phyloP scores from a whole-genome alignment of 208 protist genomes.

The Leishmania major region DNA sequence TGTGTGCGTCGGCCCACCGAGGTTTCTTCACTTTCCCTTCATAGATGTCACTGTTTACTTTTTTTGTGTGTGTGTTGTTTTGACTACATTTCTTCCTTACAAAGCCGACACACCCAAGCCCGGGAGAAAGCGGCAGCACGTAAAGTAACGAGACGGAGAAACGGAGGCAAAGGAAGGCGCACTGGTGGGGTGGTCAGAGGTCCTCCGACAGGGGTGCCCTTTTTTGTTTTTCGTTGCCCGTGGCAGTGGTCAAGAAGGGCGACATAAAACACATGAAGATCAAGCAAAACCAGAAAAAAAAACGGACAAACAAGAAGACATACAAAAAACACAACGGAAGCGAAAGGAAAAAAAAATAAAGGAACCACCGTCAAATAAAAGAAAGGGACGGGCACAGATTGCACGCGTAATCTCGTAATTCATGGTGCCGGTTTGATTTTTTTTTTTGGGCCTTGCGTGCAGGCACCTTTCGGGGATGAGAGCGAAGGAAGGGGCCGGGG shows the following conservation, averaged over 20 bases:
- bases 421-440: too few species aligned
- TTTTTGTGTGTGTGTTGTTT: not conserved
- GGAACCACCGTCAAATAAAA: too few species aligned
- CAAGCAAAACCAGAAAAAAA: not conserved
- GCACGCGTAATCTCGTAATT: too few species aligned
- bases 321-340: not conserved
- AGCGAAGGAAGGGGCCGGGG: not conserved
- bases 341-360: not conserved
- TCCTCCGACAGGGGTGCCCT: too few species aligned
- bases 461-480: not conserved
- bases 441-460: not conserved
- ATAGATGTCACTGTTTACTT: not conserved
- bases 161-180: too few species aligned
- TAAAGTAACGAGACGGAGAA: not conserved
- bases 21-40: not conserved
- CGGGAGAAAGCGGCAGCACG: not conserved
- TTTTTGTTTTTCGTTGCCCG: too few species aligned
- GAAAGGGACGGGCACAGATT: too few species aligned
- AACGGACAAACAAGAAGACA: not conserved
- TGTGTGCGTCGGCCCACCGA: not conserved
- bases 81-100: slow-evolving; percentile 1
- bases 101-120: not conserved
- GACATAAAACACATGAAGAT: too few species aligned
- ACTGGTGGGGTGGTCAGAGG: not conserved
- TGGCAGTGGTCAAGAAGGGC: not conserved